Evolutionary conservation across 2,329 filamentous ascomycete species (phyloP), one percentile per base, ranked within the genome.

Genomic region (Xylariaceae sp.): DNA sequence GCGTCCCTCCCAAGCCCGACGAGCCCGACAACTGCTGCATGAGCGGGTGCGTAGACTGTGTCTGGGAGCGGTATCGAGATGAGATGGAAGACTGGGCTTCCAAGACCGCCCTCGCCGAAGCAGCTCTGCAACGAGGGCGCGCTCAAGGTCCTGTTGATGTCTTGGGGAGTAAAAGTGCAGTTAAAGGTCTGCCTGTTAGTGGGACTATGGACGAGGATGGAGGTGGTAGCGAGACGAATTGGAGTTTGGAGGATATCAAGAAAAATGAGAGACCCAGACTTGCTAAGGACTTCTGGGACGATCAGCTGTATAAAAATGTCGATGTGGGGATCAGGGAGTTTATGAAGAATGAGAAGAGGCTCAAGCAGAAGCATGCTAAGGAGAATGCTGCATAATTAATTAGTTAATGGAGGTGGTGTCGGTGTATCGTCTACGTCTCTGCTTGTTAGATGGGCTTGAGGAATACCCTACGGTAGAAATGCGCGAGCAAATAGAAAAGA

Each of bases 1-100:
- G 82, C 15, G 86, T 97, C 5, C 94, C 94, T 2, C 91, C 90
- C 0, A 81, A 81, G 42, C 94, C 94, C 1, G 78, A 83, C 42
- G 92, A 99, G 70, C 94, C 94, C 3, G 94, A 97, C 63, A 96
- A 99, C 66, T 99, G 94, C 77, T 99, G 94, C 71, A 99, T 99
- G 94, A 94, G 89, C 64, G 94, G 94, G 3, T 99, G 94, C 66
- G 92, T 96, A 43, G 91, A 97, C 68, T 99, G 94, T 68, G 94
- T 97, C 2, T 97, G 91, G 91, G 91, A 96, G 61, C 76, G 83
- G 46, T 97, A 85, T 69, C 80, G 91, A 9, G 92, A 99, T 58
- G 94, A 97, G 45, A 78, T 97, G 70, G 91, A 97, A 68, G 87
- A 89, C 50, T 97, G 90, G 89, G 86, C 85, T 4, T 72, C 75